Base-by-base conservation (phyloP, 176 grass and related monocot genomes). In the Saccharum officinarum region DNA sequence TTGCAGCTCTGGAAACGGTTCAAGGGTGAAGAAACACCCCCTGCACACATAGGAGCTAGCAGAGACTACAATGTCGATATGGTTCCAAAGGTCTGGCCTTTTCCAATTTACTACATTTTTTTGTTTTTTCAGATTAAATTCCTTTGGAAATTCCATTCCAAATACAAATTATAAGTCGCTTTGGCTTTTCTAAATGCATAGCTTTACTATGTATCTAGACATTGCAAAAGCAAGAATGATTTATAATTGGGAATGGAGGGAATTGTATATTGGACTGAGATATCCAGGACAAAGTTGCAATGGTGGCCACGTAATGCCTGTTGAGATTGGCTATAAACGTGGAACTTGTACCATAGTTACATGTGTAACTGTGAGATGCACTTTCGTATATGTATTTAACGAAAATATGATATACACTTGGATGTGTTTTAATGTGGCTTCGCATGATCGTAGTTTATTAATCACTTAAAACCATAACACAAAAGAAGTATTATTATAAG, bases 51-150 rank as follows among this genome's bases (percentile, higher is more conserved):
- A 44, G 92, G 95, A 4, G 59, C 92, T 6, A 95, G 92, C 91
- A 98, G 83, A 85, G 95, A 98, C 52, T 98, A 98, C 84, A 98
- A 98, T 31, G 95, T 98, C 10, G 95, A 98, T 40, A 98, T 98
- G 95, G 69, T 95, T 82, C 95, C 95, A 81, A 98, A 98, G 90
- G 95, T 98, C 31, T 69, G 34, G 6, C 42, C 31, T 39, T 63
- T 16, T 54, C 22, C 80, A 55, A n/a, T 15, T 33, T 37, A 10
- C 2, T 49, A 16, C 3, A 37, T 17, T n/a, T 54, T 33, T 23
- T 50, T 20, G 4, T 25, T 65, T 52, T 59, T 23, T 42, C 17
- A 50, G 46, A 38, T 54, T 36, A 47, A 4, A 25, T 61, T 23
- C 10, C 9, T 61, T 25, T 23, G 8, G 2, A 7, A 59, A 38